Conservation (phyloP, 768 basidiomycete genomes). For the Guyanaporus albipodus region DNA sequence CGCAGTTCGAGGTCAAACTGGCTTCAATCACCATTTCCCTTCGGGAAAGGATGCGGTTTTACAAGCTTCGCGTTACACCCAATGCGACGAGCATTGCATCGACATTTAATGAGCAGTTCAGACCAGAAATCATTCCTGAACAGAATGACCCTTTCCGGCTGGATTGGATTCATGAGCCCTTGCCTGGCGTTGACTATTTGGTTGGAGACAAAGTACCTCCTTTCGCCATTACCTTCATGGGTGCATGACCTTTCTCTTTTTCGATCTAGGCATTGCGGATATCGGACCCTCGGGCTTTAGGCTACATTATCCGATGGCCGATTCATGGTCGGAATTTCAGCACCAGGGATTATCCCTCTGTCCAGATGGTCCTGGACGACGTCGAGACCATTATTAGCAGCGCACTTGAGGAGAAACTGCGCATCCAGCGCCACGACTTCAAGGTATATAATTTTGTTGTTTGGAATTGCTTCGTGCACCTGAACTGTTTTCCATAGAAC, state of each 20-base stretch:
- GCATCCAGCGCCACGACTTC: slow-evolving; percentile 49
- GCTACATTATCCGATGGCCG: slow-evolving; percentile 79
- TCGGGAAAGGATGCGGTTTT: slow-evolving; percentile 81
- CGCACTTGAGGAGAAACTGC: slow-evolving; percentile 58
- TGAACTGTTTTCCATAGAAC: slow-evolving; percentile 44
- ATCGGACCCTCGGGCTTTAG: slow-evolving; percentile 61
- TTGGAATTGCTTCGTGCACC: not conserved
- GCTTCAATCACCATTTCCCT: slow-evolving; percentile 66
- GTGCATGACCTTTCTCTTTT: slow-evolving; percentile 6
- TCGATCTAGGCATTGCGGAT: slow-evolving; percentile 60
- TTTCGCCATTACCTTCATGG: not conserved
- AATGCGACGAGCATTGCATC: slow-evolving; percentile 68
- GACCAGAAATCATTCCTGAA: slow-evolving; percentile 81
- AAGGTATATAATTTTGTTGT: slow-evolving; percentile 53
- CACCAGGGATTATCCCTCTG: slow-evolving; percentile 67
- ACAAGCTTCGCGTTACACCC: slow-evolving; percentile 72
- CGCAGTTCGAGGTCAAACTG: slow-evolving; percentile 74
- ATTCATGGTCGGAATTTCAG: slow-evolving; percentile 83
- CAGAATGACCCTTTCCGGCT: slow-evolving; percentile 78
- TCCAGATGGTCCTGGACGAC: slow-evolving; percentile 71
- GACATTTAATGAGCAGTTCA: slow-evolving; percentile 78
- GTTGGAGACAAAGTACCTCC: slow-evolving; percentile 65
- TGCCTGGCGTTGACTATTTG: slow-evolving; percentile 43
- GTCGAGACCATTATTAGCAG: slow-evolving; percentile 63
- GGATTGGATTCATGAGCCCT: slow-evolving; percentile 71